Evolutionary conservation across 768 basidiomycete species (phyloP).

Genomic region (Dacryopinax primogenitus): DNA sequence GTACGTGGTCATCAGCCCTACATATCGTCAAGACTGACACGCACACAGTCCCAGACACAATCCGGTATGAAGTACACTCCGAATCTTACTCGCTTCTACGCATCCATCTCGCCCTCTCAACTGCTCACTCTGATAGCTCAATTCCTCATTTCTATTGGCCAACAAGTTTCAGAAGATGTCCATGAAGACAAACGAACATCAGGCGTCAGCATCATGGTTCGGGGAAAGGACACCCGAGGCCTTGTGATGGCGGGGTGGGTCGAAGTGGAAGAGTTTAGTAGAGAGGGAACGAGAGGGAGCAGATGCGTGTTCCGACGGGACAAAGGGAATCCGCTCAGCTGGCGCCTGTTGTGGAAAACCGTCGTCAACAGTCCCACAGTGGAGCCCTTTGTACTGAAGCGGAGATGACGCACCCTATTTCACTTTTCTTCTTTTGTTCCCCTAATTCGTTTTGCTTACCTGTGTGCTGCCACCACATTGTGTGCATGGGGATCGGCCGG

Average conservation of each 20-base stretch:
- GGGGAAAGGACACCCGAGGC: conserved; percentile 52
- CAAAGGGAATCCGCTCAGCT: conserved; percentile 61
- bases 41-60: conserved; percentile 71
- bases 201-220: conserved; percentile 39
- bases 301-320: conserved; percentile 42
- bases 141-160: conserved; percentile 35
- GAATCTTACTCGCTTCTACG: conserved; percentile 71
- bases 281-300: conserved; percentile 39
- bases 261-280: conserved; percentile 48
- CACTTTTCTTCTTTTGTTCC: neutral
- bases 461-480: too few species aligned
- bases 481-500: too few species aligned
- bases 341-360: conserved; percentile 63
- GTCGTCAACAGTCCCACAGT: conserved; percentile 41
- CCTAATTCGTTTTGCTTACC: neutral
- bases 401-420: neutral
- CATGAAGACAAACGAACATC: conserved; percentile 17
- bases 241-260: conserved; percentile 63
- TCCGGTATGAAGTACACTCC: conserved; percentile 57
- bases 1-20: conserved; percentile 34
- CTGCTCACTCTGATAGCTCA: conserved; percentile 45
- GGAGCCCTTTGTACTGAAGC: conserved; percentile 42
- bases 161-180: conserved; percentile 30
- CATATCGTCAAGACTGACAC: neutral
- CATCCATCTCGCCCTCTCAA: conserved; percentile 40